These are phyloP conservation scores for Cryptococcus hybrid DNA, from an alignment of 1,284 basidiomycete genomes.

Conservation along the genomic window DNA sequence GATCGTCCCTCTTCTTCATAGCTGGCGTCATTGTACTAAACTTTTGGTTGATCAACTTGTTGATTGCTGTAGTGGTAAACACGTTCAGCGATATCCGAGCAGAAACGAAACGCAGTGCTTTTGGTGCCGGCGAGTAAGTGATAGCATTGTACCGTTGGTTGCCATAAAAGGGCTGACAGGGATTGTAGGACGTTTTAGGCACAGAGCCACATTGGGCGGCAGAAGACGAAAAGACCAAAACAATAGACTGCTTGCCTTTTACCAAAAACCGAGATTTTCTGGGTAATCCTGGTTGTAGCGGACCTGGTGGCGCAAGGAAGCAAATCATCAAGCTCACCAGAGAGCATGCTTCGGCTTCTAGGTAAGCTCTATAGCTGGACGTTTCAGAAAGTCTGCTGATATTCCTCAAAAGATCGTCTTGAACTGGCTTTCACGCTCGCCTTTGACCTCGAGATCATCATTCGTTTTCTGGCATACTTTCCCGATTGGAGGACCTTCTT, in stretches of 20 bases:
- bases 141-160: not conserved
- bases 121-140: constrained; percentile 71
- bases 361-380: too few relatives aligned
- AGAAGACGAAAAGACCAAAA: constrained; percentile 24
- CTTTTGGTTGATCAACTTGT: constrained; percentile 91
- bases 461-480: constrained; percentile 69
- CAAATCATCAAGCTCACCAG: constrained; percentile 56
- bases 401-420: constrained; percentile 57
- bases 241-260: constrained; percentile 26
- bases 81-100: constrained; percentile 87
- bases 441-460: constrained; percentile 84
- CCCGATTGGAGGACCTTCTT: constrained; percentile 85
- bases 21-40: constrained; percentile 78
- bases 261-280: constrained; percentile 61
- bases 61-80: constrained; percentile 94
- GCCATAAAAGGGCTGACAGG: not conserved
- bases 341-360: too few relatives aligned
- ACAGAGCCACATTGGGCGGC: constrained; percentile 36
- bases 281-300: constrained; percentile 71
- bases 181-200: constrained; percentile 16
- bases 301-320: constrained; percentile 74
- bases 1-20: constrained; percentile 86
- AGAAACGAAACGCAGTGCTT: constrained; percentile 88
- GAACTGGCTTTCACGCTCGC: constrained; percentile 79
- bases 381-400: constrained; percentile 51